Conservation (phyloP, 2,329 filamentous ascomycete species). For the Lasiodiplodia citricola region DNA sequence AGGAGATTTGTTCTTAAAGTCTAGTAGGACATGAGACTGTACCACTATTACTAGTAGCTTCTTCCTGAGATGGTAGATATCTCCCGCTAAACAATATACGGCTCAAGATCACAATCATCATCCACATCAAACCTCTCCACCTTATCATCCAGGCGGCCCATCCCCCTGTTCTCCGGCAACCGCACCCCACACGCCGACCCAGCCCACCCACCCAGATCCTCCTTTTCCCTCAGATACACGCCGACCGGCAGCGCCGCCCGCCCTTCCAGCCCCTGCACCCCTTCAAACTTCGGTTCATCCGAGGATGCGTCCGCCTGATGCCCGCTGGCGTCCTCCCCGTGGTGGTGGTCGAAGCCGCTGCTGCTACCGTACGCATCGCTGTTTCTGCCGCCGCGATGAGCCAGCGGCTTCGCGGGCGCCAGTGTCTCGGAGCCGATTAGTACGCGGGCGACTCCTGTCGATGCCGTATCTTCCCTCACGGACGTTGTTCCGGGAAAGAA, state of each 20-base stretch:
- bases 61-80: too few species aligned
- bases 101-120: constrained; percentile 29
- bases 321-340: background rate
- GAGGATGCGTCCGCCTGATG: background rate
- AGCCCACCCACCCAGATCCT: constrained; percentile 2
- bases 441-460: background rate
- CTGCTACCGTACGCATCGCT: too few species aligned
- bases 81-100: constrained; percentile 15
- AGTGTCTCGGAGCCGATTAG: background rate
- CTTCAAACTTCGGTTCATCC: background rate
- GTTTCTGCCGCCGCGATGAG: background rate
- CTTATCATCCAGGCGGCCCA: constrained; percentile 28
- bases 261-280: constrained; percentile 1
- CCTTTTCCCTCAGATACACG: constrained; percentile 25
- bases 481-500: background rate
- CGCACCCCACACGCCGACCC: constrained; percentile 5
- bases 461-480: background rate
- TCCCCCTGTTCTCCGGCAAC: constrained; percentile 6
- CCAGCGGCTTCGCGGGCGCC: background rate
- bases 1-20: too few species aligned
- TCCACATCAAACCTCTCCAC: constrained; percentile 28
- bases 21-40: too few species aligned
- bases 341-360: too few species aligned
- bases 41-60: too few species aligned
- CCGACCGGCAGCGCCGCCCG: constrained; percentile 24